phyloP scores from a whole-genome alignment of 495 filamentous ascomycete species.

The Wilcoxina mikolae region DNA sequence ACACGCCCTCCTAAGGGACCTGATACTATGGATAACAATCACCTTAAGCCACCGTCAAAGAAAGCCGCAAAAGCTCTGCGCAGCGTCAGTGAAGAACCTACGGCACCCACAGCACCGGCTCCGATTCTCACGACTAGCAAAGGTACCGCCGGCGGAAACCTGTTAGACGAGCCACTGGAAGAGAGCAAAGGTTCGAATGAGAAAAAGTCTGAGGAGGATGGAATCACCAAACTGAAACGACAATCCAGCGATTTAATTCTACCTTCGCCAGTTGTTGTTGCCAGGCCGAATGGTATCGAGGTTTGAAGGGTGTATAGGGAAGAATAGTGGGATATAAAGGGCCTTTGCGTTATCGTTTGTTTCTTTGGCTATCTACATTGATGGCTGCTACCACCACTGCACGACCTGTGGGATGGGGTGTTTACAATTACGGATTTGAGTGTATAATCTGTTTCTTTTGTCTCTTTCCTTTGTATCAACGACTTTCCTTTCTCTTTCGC shows the following conservation, averaged over 20 bases:
- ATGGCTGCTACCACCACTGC: background rate
- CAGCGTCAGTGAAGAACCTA: conserved; percentile 22
- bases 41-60: conserved; percentile 26
- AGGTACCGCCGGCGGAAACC: conserved; percentile 5
- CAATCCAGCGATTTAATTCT: conserved; percentile 15
- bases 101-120: background rate
- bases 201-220: conserved; percentile 18
- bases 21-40: conserved; percentile 22
- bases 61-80: conserved; percentile 23
- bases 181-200: conserved; percentile 17
- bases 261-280: conserved; percentile 11
- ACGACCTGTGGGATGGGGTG: background rate
- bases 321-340: conserved; percentile 1
- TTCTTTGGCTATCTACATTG: background rate
- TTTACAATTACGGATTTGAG: background rate
- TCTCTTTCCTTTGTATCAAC: background rate
- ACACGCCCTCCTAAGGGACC: conserved; percentile 17
- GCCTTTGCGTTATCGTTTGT: background rate
- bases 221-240: conserved; percentile 13
- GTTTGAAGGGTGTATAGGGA: conserved; percentile 8
- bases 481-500: background rate
- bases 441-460: background rate
- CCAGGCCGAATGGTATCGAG: conserved; percentile 14
- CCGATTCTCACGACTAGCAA: conserved; percentile 17
- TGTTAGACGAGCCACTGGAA: conserved; percentile 21